Evolutionary conservation across 2,329 filamentous ascomycete species (phyloP), one percentile per base, ranked within the genome.

Genomic region (Berkeleyomyces basicola): DNA sequence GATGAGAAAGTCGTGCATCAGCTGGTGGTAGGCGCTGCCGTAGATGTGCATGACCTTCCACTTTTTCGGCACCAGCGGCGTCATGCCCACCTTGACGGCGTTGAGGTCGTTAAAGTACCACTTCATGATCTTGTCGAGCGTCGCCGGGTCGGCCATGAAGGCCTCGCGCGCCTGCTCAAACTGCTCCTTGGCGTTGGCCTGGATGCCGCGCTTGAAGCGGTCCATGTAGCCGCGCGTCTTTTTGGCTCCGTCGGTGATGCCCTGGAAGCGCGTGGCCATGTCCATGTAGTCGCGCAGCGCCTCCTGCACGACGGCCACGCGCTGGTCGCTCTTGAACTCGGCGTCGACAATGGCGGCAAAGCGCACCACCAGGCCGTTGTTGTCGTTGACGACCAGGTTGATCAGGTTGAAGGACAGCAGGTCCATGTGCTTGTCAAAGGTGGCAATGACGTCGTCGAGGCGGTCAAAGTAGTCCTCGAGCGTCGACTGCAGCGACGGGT

Each of bases 91-190:
- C 73, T 92, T 90, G 70, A 96, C 92, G 3, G 90, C 90, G 73
- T 95, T 95, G 44, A 99, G 81, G 72, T 99, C 92, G 75, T 97
- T 96, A 77, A 97, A 99, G 74, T 85, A 99, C 93, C 93, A 99
- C 70, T 88, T 88, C 74, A 96, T 83, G 67, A 82, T 84, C 77
- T 96, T 96, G 67, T 95, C 88, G 57, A 99, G 78, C 69, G 82
- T 84, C 59, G 85, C 81, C 0, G 93, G 88, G 70, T 97, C 90
- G 44, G 86, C 87, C 61, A 92, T 75, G 72, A 99, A 97, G 57
- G 84, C 81, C 61, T 87, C 82, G 64, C 84, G 82, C 47, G 84
- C 81, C 64, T 83, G 78, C 10, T 84, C 82, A 68, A 96, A 90
- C 69, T 92, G 87, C 53, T 80, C 81, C 70, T 87, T 80, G 5